Percentiles rank a stretch among this genome's conserved stretches.
phyloP scores from a whole-genome alignment of 495 filamentous ascomycete genomes.

The Penicillium pancosmium region DNA sequence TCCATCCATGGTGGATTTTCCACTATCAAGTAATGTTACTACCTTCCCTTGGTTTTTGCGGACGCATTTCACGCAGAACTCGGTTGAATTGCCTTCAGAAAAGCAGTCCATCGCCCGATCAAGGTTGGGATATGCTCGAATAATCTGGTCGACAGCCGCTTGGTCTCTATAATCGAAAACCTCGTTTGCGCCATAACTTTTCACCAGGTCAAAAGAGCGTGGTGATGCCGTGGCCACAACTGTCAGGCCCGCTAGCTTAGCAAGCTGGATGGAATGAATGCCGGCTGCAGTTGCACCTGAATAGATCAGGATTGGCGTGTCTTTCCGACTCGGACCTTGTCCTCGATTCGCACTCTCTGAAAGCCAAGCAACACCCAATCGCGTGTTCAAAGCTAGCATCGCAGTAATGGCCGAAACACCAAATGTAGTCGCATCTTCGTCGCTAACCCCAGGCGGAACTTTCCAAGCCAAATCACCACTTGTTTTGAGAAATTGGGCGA shows the following conservation, averaged over 20 bases:
- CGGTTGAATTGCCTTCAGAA: constrained; percentile 24
- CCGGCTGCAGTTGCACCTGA: constrained; percentile 12
- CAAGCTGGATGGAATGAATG: constrained; percentile 1
- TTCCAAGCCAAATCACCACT: constrained; percentile 51
- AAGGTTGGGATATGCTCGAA: constrained; percentile 20
- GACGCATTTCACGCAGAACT: constrained; percentile 23
- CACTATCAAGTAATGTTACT: constrained; percentile 20
- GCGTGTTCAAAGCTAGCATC: constrained; percentile 7
- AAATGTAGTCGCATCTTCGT: constrained; percentile 51
- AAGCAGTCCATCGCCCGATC: constrained; percentile 26
- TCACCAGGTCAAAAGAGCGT: constrained; percentile 36
- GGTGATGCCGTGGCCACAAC: constrained; percentile 4
- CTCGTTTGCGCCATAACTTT: constrained; percentile 35
- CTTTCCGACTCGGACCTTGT: neutral
- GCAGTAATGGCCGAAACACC: constrained; percentile 51
- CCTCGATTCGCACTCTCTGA: neutral
- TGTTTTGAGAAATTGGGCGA: constrained; percentile 51
- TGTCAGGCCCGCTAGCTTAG: constrained; percentile 3
- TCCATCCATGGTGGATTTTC: constrained; percentile 12
- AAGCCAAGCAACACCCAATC: neutral
- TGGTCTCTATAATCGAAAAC: constrained; percentile 37
- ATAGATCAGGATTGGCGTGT: constrained; percentile 13
- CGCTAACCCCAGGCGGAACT: constrained; percentile 51
- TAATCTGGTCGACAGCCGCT: constrained; percentile 10
- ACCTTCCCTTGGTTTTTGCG: constrained; percentile 16